Percentiles rank a stretch among this genome's conserved stretches.
phyloP scores from a whole-genome alignment of 164 flowering plant genomes.

The Umbellularia californica region DNA sequence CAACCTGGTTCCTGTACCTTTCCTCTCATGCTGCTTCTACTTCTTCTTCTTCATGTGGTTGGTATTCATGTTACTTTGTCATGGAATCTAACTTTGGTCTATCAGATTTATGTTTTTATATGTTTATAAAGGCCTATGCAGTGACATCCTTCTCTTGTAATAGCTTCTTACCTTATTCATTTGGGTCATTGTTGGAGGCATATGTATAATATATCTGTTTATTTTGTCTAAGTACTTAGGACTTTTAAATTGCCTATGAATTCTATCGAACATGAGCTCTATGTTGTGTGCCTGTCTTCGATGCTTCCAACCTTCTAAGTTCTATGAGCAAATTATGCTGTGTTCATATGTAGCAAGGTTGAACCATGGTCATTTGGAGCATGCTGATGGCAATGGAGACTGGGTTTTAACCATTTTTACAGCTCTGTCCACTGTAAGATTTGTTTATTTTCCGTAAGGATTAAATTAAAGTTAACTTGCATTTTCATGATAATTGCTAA shows the following conservation, averaged over 20 bases:
- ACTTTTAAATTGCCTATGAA: background rate
- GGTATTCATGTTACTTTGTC: background rate
- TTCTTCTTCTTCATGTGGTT: too few relatives aligned
- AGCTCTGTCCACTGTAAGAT: conserved; percentile 78
- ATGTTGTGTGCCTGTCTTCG: background rate
- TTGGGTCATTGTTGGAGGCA: too few relatives aligned
- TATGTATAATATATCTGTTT: background rate
- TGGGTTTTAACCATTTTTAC: conserved; percentile 91
- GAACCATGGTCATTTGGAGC: conserved; percentile 72
- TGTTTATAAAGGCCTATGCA: background rate
- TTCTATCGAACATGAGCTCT: too few relatives aligned
- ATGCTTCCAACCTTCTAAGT: background rate
- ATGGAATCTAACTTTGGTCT: background rate
- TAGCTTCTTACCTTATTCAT: background rate
- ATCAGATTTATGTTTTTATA: too few relatives aligned
- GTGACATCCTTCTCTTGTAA: background rate
- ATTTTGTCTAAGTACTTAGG: background rate
- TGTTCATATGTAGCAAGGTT: conserved; percentile 47
- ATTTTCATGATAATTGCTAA: too few relatives aligned
- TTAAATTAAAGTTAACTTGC: too few relatives aligned
- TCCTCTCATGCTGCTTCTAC: background rate
- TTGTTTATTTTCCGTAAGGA: background rate
- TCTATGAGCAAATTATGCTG: background rate
- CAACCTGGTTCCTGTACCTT: background rate
- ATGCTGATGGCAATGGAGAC: conserved; percentile 98